Conservation (phyloP, 148 eudicot species). For the Vaccinium macrocarpon region DNA sequence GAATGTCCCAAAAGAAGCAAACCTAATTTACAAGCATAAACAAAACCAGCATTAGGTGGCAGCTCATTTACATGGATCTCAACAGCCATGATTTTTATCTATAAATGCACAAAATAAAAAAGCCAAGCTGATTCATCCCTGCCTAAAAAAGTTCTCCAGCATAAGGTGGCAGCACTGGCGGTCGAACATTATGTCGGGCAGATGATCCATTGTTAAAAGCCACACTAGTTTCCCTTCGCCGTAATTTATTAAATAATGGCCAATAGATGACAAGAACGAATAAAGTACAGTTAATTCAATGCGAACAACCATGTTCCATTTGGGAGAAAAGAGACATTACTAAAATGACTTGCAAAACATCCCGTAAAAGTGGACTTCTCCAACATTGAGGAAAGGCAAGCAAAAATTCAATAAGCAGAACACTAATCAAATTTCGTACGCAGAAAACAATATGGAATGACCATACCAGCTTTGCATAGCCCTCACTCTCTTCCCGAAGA, state of each 20-base stretch:
- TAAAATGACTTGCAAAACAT: not conserved
- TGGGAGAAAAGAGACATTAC: not conserved
- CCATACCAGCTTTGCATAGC: slow-evolving; percentile 97
- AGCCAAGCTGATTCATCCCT: not conserved
- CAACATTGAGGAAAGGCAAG: not conserved
- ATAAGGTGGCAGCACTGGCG: not conserved
- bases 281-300: not conserved
- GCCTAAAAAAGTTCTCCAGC: not conserved
- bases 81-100: not conserved
- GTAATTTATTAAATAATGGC: not conserved
- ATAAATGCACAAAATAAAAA: not conserved
- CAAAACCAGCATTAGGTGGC: not conserved
- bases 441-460: slow-evolving; percentile 11
- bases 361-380: not conserved
- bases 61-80: not conserved
- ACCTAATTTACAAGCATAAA: not conserved
- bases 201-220: not conserved
- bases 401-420: not conserved
- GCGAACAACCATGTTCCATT: not conserved
- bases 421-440: not conserved
- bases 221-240: not conserved
- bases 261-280: not conserved
- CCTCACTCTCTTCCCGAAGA: slow-evolving; percentile 97
- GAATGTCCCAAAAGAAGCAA: not conserved
- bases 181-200: not conserved